Evolutionary conservation across 2,329 filamentous ascomycete genomes (phyloP), one percentile per base, ranked within the genome.

Genomic region (Neocucurbitaria cava): DNA sequence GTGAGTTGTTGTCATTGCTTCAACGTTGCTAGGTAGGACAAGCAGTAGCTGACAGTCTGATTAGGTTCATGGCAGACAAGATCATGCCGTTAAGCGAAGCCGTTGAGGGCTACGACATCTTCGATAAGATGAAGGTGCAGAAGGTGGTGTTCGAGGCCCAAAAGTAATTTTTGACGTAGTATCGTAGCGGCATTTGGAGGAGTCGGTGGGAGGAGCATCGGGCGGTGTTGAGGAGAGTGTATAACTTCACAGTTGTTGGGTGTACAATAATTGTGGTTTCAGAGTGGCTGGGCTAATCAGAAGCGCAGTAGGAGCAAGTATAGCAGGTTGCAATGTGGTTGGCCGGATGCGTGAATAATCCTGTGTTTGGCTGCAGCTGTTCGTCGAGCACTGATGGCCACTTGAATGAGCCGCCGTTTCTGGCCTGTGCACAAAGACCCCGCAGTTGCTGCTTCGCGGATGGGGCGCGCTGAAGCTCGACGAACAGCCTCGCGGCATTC

Each of bases 81-180:
- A 77, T 82, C 31, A 82, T 83, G 80, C 73, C 76, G 23, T 58
- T 84, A 61, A 77, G 78, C 36, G 71, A 82, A 45, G 81, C 81
- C 7, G 76, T 82, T 44, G 79, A 82, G 69, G 81, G 80, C 5
- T 83, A 83, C 55, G 78, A 80, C 41, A 65, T 82, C 20, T 84
- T 84, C 63, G 80, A 84, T 66, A 78, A 79, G 70, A 79, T 81
- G 76, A 79, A 83, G 73, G 80, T 77, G 39, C 80, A 82, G 61
- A 83, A 83, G 71, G 77, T 83, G 23, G 76, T 83, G 8, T 83
- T 83, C 61, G 77, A 80, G 59, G 77, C 77, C 28, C 68, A 72
- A 47, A 71, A 76, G 67, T 77, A 69, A 56, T 31, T 30, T n/a
- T 28, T 15, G 36, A 7, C 23, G 10, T 21, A 46, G 11, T 31